Evolutionary conservation across 2,329 filamentous ascomycete species (phyloP), one percentile per base, ranked within the genome.

Genomic region (Fusarium sp.): DNA sequence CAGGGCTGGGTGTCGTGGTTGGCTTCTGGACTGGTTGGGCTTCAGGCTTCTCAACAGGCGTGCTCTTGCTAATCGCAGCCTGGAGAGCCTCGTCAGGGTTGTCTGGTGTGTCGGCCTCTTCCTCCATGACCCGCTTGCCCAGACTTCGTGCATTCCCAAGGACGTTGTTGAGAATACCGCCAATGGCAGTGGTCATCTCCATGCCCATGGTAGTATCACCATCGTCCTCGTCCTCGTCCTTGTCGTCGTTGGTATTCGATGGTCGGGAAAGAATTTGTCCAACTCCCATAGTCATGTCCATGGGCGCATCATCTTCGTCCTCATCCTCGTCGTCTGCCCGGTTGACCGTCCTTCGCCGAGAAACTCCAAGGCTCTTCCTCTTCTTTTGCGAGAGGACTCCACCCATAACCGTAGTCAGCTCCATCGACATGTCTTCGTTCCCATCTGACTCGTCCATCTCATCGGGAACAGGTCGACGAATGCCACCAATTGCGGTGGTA

Each of bases 341-440:
- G 23, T 61, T 73, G 34, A 73, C 62, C 4, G 74, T 75, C 25
- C 68, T 64, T 33, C 69, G 74, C 56, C 74, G 72, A 46, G 67
- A 40, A 29, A 71, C 40, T 25, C 59, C 68, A 14, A 72, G 58
- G 27, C 69, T 75, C 58, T 76, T 73, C 9, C 71, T 69, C 56
- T 73, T 75, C 57, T 75, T 66, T n/a, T 76, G 71, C 6, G 75
- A 67, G 5, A 89, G 74, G 0, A 90, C 79, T 16, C 85, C 83
- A 0, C 89, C 88, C 68, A 90, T 84, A 31, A 89, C 87, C 2
- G 88, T 87, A 1, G 90, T 92, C 62, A 93, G 84, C 73, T 93
- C 91, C 90, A 93, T 93, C 0, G 91, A 92, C 83, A 93, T 88
- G 46, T 93, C 91, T 70, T 90, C 89, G 46, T 90, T 86, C 3